Base-by-base conservation (phyloP, 805 yeast species). In the Candida fluviatilis region DNA sequence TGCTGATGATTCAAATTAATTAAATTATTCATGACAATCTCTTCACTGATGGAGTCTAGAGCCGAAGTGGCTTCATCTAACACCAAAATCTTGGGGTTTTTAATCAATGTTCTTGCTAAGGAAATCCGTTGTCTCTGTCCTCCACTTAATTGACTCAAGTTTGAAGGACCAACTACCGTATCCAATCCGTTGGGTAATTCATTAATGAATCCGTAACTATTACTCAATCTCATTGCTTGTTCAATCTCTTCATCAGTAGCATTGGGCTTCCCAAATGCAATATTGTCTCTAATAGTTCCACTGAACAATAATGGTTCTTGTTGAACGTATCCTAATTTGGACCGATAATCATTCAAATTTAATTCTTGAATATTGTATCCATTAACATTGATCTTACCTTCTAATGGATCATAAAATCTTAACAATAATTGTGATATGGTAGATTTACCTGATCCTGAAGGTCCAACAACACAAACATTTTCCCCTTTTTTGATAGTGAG, bases 21-120 rank as follows among this genome's bases (percentile, higher is more conserved):
- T 43, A 91, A 64, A 6, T 95, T 87, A 36, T 74, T 75, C 56
- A 88, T 86, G 29, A 91, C 95, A 3, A 86, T 76, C 49, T 84
- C 82, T 55, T 91, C 98, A 49, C 90, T 82, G 39, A 84, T 85
- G 10, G 95, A 79, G 55, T 91, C 98, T 36, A 91, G 66, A 0
- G 97, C 97, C 24, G 95, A 85, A 0, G 98, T 91, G 11, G 97
- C 96, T 58, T 91, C 98, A 58, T 91, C 98, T 41, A 91, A 64
- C 23, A 91, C 78, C 41, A 91, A 64, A n/a, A 91, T 72, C 5
- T 82, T 72, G 2, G 98, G 97, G 32, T 80, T 73, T 37, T 85
- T 69, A 36, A 91, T 71, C 37, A 91, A 70, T 0, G 96, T 87
- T 43, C 98, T 73, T 1, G 97, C 96, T 41, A 91, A 70, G 5